Percentiles rank a stretch among this genome's conserved stretches.
Evolutionary conservation across 176 grass and related monocot genomes (phyloP).

Genomic region (Raddia guianensis): DNA sequence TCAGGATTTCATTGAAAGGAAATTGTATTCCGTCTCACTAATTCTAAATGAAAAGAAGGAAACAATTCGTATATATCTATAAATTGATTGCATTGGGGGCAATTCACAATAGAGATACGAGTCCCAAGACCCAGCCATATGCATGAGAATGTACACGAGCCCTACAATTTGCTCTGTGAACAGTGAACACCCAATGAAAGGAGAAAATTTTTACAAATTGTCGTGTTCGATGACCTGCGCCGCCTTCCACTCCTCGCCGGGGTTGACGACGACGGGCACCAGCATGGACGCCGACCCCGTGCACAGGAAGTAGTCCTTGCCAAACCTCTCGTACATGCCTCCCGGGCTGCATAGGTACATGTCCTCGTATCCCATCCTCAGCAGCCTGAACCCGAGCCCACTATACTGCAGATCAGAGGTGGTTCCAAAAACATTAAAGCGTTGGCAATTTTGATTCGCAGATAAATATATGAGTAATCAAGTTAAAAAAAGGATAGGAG

Average conservation of each 20-base stretch:
- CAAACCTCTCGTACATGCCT: constrained; percentile 52
- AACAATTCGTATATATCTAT: constrained; percentile 3
- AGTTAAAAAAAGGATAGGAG: no score
- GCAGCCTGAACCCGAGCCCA: constrained; percentile 80
- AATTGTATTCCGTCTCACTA: neutral
- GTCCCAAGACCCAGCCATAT: neutral
- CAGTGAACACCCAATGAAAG: neutral
- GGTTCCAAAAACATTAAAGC: no score
- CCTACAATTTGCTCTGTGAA: neutral
- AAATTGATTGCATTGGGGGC: neutral
- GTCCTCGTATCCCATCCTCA: constrained; percentile 90
- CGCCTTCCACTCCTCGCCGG: constrained; percentile 79
- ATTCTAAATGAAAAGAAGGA: neutral
- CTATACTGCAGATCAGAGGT: constrained; percentile 50
- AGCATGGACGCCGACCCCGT: constrained; percentile 85
- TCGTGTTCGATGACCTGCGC: constrained; percentile 97
- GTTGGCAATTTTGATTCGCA: no score
- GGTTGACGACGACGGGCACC: constrained; percentile 72
- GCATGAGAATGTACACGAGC: constrained; percentile 21
- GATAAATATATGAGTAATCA: no score
- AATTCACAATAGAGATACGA: constrained; percentile 16
- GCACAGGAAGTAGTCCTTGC: constrained; percentile 80
- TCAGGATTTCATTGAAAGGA: neutral
- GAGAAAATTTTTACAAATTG: constrained; percentile 60
- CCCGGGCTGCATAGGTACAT: constrained; percentile 82